phyloP scores from a whole-genome alignment of 176 grass and related monocot species.

The Eragrostis curvula region DNA sequence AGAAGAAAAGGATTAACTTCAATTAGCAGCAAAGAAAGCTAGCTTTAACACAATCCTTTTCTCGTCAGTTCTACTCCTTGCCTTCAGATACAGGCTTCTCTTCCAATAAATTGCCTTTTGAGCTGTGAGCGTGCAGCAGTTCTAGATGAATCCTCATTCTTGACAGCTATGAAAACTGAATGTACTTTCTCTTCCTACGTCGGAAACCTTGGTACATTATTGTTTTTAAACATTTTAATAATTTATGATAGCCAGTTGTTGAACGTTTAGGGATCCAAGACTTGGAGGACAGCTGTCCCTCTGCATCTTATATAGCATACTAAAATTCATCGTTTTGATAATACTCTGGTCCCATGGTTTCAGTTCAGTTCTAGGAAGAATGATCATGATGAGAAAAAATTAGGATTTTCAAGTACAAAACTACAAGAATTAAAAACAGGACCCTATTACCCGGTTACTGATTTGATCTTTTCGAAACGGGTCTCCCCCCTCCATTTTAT shows the following conservation, averaged over 20 bases:
- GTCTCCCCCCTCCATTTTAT: no score
- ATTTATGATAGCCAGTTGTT: not conserved
- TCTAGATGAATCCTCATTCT: constrained; percentile 33
- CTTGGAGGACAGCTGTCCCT: not conserved
- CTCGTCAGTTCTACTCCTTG: constrained; percentile 11
- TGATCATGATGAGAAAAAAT: constrained; percentile 6
- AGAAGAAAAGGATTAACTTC: constrained; percentile 33
- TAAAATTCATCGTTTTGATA: not conserved
- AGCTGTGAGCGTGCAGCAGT: not conserved
- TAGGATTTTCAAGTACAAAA: not conserved
- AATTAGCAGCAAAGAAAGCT: constrained; percentile 45
- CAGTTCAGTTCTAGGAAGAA: constrained; percentile 1
- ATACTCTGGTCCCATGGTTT: constrained; percentile 26
- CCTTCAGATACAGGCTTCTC: constrained; percentile 5
- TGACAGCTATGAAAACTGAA: not conserved
- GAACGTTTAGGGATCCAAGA: not conserved
- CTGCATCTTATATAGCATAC: constrained; percentile 10
- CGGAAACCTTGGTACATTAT: constrained; percentile 10
- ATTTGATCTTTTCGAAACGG: no score
- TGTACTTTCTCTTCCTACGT: not conserved
- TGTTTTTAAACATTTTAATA: not conserved
- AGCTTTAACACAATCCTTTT: not conserved
- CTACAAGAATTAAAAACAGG: not conserved
- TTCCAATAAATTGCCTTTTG: not conserved
- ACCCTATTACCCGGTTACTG: constrained; percentile 10